These are phyloP conservation scores for Crassisporium funariophilum DNA, from an alignment of 768 basidiomycete species.

Conservation along the genomic window DNA sequence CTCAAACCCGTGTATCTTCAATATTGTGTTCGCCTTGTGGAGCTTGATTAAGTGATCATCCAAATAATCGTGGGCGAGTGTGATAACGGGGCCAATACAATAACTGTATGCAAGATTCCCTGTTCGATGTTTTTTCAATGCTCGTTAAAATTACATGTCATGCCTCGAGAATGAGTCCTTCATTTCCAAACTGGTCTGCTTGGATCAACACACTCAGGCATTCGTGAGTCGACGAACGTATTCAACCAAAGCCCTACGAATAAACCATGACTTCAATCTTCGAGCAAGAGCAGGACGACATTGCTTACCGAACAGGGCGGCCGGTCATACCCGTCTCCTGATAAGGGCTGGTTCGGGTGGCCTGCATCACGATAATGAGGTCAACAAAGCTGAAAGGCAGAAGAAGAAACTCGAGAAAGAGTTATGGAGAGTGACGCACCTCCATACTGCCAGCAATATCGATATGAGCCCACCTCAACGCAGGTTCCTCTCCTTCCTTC, in stretches of 20 bases:
- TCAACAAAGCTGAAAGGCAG: background rate
- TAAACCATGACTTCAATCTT: background rate
- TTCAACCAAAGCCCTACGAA: slow-evolving; percentile 40
- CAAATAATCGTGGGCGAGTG: too few species aligned
- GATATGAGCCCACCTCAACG: slow-evolving; percentile 82
- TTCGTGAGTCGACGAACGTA: slow-evolving; percentile 38
- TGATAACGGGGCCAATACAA: too few species aligned
- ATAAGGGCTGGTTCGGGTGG: slow-evolving; percentile 58
- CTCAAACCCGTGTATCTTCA: too few species aligned
- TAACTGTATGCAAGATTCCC: background rate
- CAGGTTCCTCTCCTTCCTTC: slow-evolving; percentile 53
- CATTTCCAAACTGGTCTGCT: background rate
- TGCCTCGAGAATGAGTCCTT: background rate
- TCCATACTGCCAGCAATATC: slow-evolving; percentile 86
- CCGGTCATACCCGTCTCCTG: slow-evolving; percentile 80
- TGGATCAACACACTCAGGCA: slow-evolving; percentile 16
- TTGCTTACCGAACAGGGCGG: slow-evolving; percentile 68
- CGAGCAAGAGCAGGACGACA: background rate
- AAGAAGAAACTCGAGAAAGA: background rate
- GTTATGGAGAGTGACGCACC: slow-evolving; percentile 35
- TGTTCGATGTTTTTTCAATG: background rate
- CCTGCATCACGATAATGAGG: slow-evolving; percentile 30
- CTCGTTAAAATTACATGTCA: background rate
- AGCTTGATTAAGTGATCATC: too few species aligned
- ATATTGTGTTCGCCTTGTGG: too few species aligned